Conservation (phyloP, 495 filamentous ascomycete species). For the Apodospora peruviana region DNA sequence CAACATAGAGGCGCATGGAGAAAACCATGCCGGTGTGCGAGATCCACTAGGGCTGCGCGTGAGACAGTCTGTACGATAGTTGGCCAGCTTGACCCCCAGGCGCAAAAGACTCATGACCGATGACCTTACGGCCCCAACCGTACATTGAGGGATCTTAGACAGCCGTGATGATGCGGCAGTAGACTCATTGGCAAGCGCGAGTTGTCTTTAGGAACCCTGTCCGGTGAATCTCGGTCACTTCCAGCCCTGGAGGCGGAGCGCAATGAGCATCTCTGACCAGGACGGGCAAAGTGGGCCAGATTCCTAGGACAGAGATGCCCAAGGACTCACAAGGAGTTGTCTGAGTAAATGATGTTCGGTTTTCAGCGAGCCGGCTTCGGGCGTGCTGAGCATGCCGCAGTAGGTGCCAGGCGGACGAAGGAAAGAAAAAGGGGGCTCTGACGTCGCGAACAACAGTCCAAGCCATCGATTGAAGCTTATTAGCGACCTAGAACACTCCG, state of each 20-base stretch:
- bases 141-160: background rate
- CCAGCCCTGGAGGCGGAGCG: background rate
- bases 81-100: background rate
- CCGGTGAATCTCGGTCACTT: background rate
- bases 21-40: background rate
- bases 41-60: background rate
- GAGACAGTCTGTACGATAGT: background rate
- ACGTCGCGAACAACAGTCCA: background rate
- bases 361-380: background rate
- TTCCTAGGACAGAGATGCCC: background rate
- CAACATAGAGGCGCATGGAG: background rate
- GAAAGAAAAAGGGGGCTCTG: background rate
- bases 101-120: background rate
- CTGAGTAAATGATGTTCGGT: background rate
- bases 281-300: background rate
- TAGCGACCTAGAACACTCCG: too few relatives aligned
- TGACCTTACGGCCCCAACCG: background rate
- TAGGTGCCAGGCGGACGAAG: too few relatives aligned
- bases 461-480: too few relatives aligned
- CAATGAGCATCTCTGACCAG: background rate
- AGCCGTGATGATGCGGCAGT: background rate
- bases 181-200: background rate
- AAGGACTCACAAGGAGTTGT: background rate
- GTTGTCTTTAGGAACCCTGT: background rate
- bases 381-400: too few relatives aligned